phyloP scores from a whole-genome alignment of 306 rosid genomes.

The Castanea sativa region DNA sequence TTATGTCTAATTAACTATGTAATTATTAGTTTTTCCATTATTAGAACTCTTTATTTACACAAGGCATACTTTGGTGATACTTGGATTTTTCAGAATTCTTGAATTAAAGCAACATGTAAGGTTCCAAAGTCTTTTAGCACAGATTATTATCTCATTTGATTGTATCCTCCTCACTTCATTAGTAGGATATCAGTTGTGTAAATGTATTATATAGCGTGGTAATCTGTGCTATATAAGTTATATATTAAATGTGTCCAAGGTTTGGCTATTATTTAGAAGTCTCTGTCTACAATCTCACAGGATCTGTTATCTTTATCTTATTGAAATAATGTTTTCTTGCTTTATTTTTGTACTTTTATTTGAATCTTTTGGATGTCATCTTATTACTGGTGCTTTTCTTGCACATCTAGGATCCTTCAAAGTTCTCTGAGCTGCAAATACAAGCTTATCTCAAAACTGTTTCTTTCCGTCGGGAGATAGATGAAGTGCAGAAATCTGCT shows the following conservation, averaged over 20 bases:
- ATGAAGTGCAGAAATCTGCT: constrained; percentile 88
- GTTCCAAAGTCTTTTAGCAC: neutral
- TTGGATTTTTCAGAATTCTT: neutral
- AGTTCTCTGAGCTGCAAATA: constrained; percentile 95
- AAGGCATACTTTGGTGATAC: neutral
- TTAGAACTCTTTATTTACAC: neutral
- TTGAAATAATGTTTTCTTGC: constrained; percentile 9
- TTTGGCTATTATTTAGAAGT: neutral
- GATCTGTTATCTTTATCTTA: neutral
- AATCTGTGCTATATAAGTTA: neutral
- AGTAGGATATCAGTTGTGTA: neutral
- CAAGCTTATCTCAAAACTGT: constrained; percentile 95
- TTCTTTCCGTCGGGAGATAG: constrained; percentile 93
- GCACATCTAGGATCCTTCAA: constrained; percentile 64
- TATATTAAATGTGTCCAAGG: neutral
- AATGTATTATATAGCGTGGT: neutral
- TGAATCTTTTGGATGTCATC: constrained; percentile 16
- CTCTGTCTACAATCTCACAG: neutral
- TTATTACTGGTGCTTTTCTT: constrained; percentile 30
- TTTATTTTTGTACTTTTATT: constrained; percentile 6
- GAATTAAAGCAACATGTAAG: neutral
- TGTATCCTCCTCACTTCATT: neutral
- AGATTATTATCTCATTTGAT: neutral
- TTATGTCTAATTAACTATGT: neutral
- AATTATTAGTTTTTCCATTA: neutral